Conservation (phyloP, 2,329 filamentous ascomycete species). For the Colletotrichum kahawae region DNA sequence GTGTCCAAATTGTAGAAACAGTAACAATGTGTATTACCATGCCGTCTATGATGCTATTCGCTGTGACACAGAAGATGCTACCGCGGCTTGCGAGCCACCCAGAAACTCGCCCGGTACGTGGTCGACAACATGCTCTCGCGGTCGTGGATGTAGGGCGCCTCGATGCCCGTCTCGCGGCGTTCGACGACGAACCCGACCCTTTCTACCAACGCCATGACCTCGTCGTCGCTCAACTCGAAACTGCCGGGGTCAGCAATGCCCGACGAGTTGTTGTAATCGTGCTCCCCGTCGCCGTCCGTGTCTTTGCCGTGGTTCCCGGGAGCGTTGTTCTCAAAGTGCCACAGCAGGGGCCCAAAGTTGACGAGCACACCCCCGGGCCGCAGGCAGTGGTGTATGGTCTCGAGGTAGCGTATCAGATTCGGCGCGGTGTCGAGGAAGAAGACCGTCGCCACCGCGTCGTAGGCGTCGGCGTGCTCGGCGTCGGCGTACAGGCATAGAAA, state of each 20-base stretch:
- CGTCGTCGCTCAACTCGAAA: slow-evolving; percentile 88
- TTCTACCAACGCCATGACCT: slow-evolving; percentile 78
- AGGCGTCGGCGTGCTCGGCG: slow-evolving; percentile 63
- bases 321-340: slow-evolving; percentile 88
- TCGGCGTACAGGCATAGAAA: slow-evolving; percentile 86
- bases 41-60: background rate
- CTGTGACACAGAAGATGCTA: background rate
- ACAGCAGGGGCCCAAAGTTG: slow-evolving; percentile 89
- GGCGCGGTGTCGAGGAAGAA: slow-evolving; percentile 98
- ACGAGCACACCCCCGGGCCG: slow-evolving; percentile 80
- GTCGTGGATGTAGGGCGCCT: slow-evolving; percentile 88
- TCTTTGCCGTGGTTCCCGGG: slow-evolving; percentile 61
- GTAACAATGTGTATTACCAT: background rate
- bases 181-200: slow-evolving; percentile 80
- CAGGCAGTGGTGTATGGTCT: slow-evolving; percentile 81
- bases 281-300: slow-evolving; percentile 54
- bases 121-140: slow-evolving; percentile 84
- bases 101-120: slow-evolving; percentile 79
- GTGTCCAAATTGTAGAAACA: slow-evolving; percentile 45
- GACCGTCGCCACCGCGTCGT: slow-evolving; percentile 85
- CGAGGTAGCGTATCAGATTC: slow-evolving; percentile 88
- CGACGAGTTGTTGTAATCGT: slow-evolving; percentile 53
- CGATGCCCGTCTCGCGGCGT: slow-evolving; percentile 60
- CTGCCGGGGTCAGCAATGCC: slow-evolving; percentile 89
- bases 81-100: slow-evolving; percentile 78